Evolutionary conservation across 768 basidiomycete species (phyloP).

Genomic region (Leccinum sublutescens): DNA sequence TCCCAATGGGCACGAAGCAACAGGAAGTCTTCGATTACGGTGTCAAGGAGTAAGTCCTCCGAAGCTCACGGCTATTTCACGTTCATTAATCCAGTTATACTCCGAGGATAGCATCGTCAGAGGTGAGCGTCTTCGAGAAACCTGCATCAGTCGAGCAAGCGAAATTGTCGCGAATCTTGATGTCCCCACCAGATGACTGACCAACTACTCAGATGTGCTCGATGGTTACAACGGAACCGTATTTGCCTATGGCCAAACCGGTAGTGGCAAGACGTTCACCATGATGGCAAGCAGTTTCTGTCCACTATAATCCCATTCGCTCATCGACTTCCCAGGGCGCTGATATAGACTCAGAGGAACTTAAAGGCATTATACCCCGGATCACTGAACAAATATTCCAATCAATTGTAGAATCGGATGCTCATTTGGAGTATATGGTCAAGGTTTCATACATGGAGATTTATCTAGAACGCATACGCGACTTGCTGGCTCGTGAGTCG

Average conservation of each 20-base stretch:
- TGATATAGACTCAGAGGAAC: conserved; percentile 90
- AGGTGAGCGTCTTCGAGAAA: conserved; percentile 47
- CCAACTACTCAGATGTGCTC: conserved; percentile 73
- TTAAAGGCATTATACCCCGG: conserved; percentile 95
- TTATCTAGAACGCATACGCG: conserved; percentile 93
- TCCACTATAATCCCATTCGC: conserved; percentile 4
- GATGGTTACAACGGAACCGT: conserved; percentile 99
- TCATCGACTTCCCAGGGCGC: conserved; percentile 63
- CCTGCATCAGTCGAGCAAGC: conserved; percentile 1
- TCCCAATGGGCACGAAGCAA: conserved; percentile 89
- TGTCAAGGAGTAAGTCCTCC: conserved; percentile 80
- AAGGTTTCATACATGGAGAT: conserved; percentile 99
- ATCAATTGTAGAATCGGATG: conserved; percentile 93
- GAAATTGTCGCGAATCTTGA: conserved; percentile 2
- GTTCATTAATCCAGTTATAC: conserved; percentile 18
- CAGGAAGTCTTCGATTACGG: conserved; percentile 98
- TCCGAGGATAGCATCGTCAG: conserved; percentile 70
- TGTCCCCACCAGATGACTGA: conserved; percentile 18
- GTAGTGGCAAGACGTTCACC: conserved; percentile 95
- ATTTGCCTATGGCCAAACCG: conserved; percentile 96
- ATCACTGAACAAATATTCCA: conserved; percentile 99
- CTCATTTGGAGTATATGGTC: conserved; percentile 95
- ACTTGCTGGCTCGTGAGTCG: conserved; percentile 89
- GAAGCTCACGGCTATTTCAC: conserved; percentile 2
- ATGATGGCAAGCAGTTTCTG: conserved; percentile 80